These are phyloP conservation scores for Choricystis sp. DNA, from an alignment of 139 green algal genomes.

Conservation along the genomic window DNA sequence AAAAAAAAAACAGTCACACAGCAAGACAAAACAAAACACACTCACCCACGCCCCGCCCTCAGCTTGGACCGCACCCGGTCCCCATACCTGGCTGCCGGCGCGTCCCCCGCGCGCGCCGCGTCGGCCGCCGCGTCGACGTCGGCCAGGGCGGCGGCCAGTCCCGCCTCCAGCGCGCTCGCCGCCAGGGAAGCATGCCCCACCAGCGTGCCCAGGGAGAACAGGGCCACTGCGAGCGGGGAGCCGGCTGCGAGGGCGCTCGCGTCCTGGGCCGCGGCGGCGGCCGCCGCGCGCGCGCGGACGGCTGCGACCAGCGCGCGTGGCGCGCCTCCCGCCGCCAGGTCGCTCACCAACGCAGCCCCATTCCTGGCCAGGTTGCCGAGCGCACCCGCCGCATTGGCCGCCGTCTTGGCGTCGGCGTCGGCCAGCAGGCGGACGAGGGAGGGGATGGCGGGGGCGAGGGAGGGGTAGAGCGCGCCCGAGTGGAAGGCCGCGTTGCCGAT, in stretches of 20 bases:
- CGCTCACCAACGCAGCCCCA: slow-evolving; percentile 38
- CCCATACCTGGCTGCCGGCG: background rate
- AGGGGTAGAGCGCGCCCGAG: slow-evolving; percentile 60
- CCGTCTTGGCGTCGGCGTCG: slow-evolving; percentile 69
- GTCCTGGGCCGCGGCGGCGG: background rate
- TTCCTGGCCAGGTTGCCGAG: slow-evolving; percentile 93
- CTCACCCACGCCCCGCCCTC: too few relatives aligned
- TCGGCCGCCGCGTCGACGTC: too few relatives aligned
- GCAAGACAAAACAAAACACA: too few relatives aligned
- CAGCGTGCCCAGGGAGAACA: slow-evolving; percentile 89
- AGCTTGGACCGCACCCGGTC: background rate
- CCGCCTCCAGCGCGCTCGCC: background rate
- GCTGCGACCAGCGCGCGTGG: slow-evolving; percentile 13
- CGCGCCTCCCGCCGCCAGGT: slow-evolving; percentile 50
- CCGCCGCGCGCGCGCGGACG: background rate
- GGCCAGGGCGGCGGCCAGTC: background rate
- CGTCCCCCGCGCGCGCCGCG: background rate
- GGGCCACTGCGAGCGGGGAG: slow-evolving; percentile 63
- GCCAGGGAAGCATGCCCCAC: background rate
- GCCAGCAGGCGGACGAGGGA: slow-evolving; percentile 56
- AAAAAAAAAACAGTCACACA: too few relatives aligned
- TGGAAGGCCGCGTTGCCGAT: slow-evolving; percentile 89
- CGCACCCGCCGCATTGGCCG: slow-evolving; percentile 83
- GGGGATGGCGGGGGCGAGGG: slow-evolving; percentile 44
- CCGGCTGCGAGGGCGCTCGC: slow-evolving; percentile 5